Evolutionary conservation across 345 rosid genomes (phyloP).

Genomic region (Eucalyptus marginata): DNA sequence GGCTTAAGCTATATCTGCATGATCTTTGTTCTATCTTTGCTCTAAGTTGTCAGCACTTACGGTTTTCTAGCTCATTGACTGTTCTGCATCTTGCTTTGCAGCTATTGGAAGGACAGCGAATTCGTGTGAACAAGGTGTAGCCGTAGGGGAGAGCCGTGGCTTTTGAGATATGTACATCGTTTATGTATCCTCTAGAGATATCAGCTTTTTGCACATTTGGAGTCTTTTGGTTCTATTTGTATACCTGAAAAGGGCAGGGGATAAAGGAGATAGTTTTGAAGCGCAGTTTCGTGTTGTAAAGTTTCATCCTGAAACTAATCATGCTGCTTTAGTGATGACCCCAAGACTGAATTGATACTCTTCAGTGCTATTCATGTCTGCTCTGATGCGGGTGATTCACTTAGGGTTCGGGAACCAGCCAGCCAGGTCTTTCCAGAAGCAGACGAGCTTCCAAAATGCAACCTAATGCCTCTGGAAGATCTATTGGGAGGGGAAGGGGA

Average conservation of each 20-base stretch:
- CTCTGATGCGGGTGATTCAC: not conserved
- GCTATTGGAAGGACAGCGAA: conserved; percentile 69
- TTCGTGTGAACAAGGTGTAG: conserved; percentile 87
- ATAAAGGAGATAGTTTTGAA: not conserved
- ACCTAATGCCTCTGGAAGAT: not conserved
- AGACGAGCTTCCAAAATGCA: not conserved
- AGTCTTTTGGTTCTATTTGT: not conserved
- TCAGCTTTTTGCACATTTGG: not conserved
- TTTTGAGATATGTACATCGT: not conserved
- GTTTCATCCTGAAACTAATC: not conserved
- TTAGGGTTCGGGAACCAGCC: not conserved
- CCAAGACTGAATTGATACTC: not conserved
- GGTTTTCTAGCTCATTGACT: not conserved
- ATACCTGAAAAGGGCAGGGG: not conserved
- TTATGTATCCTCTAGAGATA: not conserved
- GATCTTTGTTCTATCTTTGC: not conserved
- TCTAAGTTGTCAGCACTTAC: not conserved
- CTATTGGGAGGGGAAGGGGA: not conserved
- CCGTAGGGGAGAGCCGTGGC: not conserved
- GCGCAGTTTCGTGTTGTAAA: not conserved
- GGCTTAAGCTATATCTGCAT: not conserved
- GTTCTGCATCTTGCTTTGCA: conserved; percentile 8
- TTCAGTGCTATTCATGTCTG: not conserved
- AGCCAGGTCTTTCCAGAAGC: not conserved
- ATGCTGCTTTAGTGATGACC: not conserved